Base-by-base conservation (phyloP, 164 flowering plant species). In the Santalum album region DNA sequence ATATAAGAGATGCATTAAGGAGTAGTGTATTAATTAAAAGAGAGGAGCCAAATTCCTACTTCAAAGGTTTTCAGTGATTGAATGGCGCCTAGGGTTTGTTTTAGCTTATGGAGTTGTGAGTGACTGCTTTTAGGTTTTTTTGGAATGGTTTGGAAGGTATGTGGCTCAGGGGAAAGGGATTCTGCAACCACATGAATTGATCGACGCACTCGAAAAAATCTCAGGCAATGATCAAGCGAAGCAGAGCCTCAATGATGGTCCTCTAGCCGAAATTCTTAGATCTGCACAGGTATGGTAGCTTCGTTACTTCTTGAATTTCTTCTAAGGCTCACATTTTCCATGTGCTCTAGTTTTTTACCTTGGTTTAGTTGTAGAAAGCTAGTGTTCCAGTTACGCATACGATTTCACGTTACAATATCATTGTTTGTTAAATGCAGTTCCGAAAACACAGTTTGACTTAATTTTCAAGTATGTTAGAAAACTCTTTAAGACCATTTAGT, bases 111-210 rank as follows among this genome's bases (percentile, higher is more conserved):
- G 34, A 3, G 9, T 29, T 29, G 4, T 29, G 4, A 1, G 34
- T 25, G 44, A 25, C 27, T 12, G 29, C 59, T 39, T 35, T 16
- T 48, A 12, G 2, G 16, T 40, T n/a, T 35, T 45, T 16, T 36
- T 10, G 51, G 26, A 22, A 49, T 7, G 20, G 23, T 29, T 21
- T 45, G 39, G 57, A 63, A 92, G 99, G 80, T 92, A 83, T 56
- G 96, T 85, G 27, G 87, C 68, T 39, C 96, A 85, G 68, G 99
- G 99, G 24, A 89, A 85, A 44, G 79, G 94, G 25, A 77, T 94
- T 34, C 52, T 94, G 65, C 97, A 94, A 44, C 86, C 95, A 0
- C 99, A 89, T 73, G 70, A 70, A 45, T 58, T 94, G 71, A 57
- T 82, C 16, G 96, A 87, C 29, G 99, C 82, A 60, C 56, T 85